Evolutionary conservation across 352 stramenopile species (phyloP), one percentile per base, ranked within the genome.

Genomic region (Pythium guiyangense): DNA sequence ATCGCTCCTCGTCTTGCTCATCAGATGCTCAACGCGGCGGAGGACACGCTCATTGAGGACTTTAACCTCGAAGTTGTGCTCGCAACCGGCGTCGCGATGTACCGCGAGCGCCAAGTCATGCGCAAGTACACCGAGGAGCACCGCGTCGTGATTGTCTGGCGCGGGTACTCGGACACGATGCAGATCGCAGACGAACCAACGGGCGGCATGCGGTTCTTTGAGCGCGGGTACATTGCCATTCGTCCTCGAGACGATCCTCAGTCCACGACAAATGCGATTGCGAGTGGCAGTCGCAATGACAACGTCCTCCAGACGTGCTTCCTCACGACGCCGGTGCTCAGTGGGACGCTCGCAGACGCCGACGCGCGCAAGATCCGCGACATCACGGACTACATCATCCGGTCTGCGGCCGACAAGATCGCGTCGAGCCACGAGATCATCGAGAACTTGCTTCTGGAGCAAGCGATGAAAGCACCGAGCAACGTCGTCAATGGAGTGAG

Each of bases 141-240:
- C 0, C 71, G 72, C 20, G 57, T 80, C 35, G 57, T 85, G 20
- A 64, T 85, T 29, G 12, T 80, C 6, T 80, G 67, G 59, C 52
- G 67, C 2, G 70, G 63, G 4, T 34, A 78, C 4, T 55, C 71
- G 25, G 73, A 77, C 44, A 70, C 71, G 0, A 64, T 74, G 29
- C 69, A 75, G 50, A 71, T 81, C 46, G 69, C 64, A 0, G 70
- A 72, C 10, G 67, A 62, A n/a, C 67, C 62, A 0, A 64, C 77
- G 22, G 70, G 76, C 9, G 72, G 72, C 49, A 63, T 85, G 25
- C 57, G 67, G 29, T 78, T 85, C 49, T 62, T 71, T 10, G 71
- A 80, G 46, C 59, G 64, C 25, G 71, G 67, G 2, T 85, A 64
- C 64, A 44, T 73, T 26, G 55, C 76, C 27, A 62, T 79, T 14